Conservation (phyloP, 108 stramenopile species). For the Craspedostauros australis region DNA sequence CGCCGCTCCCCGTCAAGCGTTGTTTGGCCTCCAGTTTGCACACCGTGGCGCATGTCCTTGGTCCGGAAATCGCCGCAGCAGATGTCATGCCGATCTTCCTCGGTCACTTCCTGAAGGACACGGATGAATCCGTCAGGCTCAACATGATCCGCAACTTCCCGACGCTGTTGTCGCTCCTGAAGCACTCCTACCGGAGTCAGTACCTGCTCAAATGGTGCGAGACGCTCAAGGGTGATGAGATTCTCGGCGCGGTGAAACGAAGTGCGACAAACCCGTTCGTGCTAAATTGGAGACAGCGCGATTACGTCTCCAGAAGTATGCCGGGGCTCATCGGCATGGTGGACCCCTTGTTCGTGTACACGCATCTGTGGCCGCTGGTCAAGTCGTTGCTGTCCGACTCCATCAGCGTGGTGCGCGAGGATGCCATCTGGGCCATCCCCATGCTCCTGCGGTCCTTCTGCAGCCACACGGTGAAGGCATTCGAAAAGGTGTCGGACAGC, state of each 20-base stretch:
- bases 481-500: conserved; percentile 21
- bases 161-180: conserved; percentile 59
- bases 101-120: conserved; percentile 85
- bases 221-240: conserved; percentile 66
- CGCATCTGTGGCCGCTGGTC: conserved; percentile 69
- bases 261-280: conserved; percentile 75
- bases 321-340: conserved; percentile 71
- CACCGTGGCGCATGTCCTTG: conserved; percentile 86
- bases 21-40: conserved; percentile 91
- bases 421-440: conserved; percentile 74
- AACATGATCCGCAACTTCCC: conserved; percentile 84
- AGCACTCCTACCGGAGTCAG: conserved; percentile 40
- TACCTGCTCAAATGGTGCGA: conserved; percentile 68
- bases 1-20: conserved; percentile 76
- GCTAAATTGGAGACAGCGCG: conserved; percentile 93
- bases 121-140: conserved; percentile 90
- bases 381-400: conserved; percentile 67
- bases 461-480: conserved; percentile 29
- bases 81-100: conserved; percentile 83
- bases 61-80: conserved; percentile 37
- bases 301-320: conserved; percentile 80
- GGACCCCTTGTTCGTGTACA: conserved; percentile 40
- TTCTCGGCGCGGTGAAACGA: conserved; percentile 61
- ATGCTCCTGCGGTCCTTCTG: conserved; percentile 48
- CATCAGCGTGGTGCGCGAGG: conserved; percentile 71